A percentile compares a stretch with the other conserved stretches of the same genome.
phyloP scores from a whole-genome alignment of 805 yeast species.

The Soucietia sequanensis region DNA sequence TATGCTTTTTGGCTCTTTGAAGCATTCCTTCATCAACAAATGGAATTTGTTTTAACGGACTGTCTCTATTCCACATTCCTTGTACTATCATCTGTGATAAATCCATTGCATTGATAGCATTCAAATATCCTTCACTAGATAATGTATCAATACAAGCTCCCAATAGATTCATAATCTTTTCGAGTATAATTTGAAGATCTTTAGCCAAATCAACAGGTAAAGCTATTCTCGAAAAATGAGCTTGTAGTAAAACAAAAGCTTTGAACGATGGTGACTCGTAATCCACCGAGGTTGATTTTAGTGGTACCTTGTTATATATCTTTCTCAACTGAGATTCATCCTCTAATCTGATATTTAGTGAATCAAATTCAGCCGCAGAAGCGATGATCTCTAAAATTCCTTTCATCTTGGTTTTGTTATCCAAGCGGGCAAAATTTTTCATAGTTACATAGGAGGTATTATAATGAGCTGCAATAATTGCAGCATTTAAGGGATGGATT shows the following conservation, averaged over 20 bases:
- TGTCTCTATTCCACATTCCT: constrained; percentile 79
- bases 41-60: constrained; percentile 81
- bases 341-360: constrained; percentile 56
- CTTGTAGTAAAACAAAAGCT: constrained; percentile 73
- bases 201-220: constrained; percentile 57
- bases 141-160: constrained; percentile 72
- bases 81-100: constrained; percentile 85
- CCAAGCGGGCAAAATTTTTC: constrained; percentile 56
- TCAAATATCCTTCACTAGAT: constrained; percentile 76
- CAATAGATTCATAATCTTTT: constrained; percentile 48
- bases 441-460: constrained; percentile 64
- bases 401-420: constrained; percentile 55
- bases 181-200: constrained; percentile 57
- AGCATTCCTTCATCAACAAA: constrained; percentile 51
- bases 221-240: constrained; percentile 67
- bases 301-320: constrained; percentile 61
- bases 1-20: constrained; percentile 49
- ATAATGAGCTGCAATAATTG: constrained; percentile 74
- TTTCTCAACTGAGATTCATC: constrained; percentile 51
- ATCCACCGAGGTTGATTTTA: constrained; percentile 44
- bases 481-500: constrained; percentile 64
- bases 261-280: constrained; percentile 61
- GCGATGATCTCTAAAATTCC: constrained; percentile 65
- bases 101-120: constrained; percentile 82
- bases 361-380: constrained; percentile 70